Base-by-base conservation (phyloP, 129 eudicot genomes). In the Ambrosia trifida region DNA sequence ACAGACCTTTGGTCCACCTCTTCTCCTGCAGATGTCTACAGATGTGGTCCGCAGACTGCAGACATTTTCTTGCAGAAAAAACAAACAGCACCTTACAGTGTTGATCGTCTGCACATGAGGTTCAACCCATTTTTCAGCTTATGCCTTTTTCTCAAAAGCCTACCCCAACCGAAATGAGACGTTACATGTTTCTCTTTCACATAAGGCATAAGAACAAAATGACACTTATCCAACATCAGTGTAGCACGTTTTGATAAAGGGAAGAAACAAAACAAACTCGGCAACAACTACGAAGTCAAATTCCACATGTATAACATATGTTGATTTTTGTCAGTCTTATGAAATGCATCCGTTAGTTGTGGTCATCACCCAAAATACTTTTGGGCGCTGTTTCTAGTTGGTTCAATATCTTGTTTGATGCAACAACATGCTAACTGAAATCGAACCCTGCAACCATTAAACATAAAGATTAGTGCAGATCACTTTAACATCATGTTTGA, bases 341-440 rank as follows among this genome's bases (percentile, higher is more conserved):
- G 28, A 24, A 24, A 24, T 24, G 28, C 28, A 24, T 24, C 28
- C 28, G 28, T 24, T 24, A 24, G 28, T 24, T 24, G 28, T 24
- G 28, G 1, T 24, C 28, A 24, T 24, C 28, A 24, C 28, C 28
- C 28, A 24, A 24, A 24, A 24, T 24, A 24, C 28, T 24, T 24
- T 24, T 24, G 28, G 28, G 28, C 1, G 1, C 28, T 24, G 28
- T 24, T 24, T 24, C 28, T 24, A 24, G 28, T 24, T 24, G 28
- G 1, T 24, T 24, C 28, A 24, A 24, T 24, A 24, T 24, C 28
- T 24, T 24, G 28, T 92, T 71, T 89, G 91, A 73, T 92, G 96
- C 86, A 92, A 76, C 54, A 87, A 88, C 98, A 92, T 88, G 85
- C 98, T 92, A 64, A 92, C 83, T 19, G 96, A 88, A 31, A 88